Conservation (phyloP, 2,329 filamentous ascomycete genomes). For the Fusarium oligoseptatum region DNA sequence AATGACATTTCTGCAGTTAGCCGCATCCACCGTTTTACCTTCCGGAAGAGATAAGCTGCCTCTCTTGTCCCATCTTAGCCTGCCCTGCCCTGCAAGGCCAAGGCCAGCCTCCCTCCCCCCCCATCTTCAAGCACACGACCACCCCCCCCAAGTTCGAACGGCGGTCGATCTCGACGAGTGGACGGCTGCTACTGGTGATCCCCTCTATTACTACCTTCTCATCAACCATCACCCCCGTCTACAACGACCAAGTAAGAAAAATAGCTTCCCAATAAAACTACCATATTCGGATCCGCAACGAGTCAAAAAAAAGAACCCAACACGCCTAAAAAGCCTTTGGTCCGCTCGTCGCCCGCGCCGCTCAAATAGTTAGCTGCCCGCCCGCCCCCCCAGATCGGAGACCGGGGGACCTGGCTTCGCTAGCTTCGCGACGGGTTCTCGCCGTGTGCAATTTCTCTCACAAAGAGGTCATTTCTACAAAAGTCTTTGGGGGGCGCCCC, state of each 20-base stretch:
- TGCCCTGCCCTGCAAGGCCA: too few species aligned
- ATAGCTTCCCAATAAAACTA: neutral
- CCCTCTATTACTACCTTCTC: neutral
- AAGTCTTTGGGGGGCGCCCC: neutral
- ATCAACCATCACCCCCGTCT: neutral
- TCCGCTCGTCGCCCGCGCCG: neutral
- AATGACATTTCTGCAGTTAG: too few species aligned
- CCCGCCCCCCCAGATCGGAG: neutral
- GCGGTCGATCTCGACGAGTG: neutral
- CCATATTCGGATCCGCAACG: neutral
- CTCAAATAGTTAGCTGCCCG: neutral
- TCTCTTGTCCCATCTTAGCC: too few species aligned
- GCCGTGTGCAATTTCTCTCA: constrained; percentile 1
- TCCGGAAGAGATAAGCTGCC: too few species aligned
- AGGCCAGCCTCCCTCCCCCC: too few species aligned
- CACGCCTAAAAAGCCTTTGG: neutral
- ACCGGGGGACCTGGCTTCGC: constrained; percentile 1
- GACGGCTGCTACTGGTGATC: neutral
- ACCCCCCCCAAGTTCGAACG: neutral
- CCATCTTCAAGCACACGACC: neutral
- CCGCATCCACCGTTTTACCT: too few species aligned
- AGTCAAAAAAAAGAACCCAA: neutral
- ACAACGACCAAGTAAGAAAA: neutral
- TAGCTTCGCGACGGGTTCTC: neutral
- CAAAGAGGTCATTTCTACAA: neutral